Conservation (phyloP, 169 alveolate species). For the Plasmodium vinckei region DNA sequence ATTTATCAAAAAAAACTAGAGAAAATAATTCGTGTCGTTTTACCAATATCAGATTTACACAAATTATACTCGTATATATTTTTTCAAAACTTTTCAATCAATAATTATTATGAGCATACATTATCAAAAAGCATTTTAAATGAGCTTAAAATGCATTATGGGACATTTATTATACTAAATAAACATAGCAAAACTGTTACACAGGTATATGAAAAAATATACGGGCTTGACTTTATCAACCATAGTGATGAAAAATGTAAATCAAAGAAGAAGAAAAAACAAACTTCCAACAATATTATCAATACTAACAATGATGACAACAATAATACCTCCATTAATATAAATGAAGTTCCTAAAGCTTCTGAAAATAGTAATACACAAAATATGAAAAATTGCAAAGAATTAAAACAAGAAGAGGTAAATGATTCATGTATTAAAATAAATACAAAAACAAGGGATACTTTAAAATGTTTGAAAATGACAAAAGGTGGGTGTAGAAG, state of each 20-base stretch:
- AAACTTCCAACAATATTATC: neutral
- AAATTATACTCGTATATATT: slow-evolving; percentile 56
- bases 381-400: neutral
- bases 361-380: neutral
- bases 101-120: slow-evolving; percentile 37
- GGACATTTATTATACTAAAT: slow-evolving; percentile 35
- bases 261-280: neutral
- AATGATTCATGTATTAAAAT: neutral
- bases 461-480: neutral
- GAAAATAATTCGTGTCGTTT: slow-evolving; percentile 49
- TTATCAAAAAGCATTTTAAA: slow-evolving; percentile 14
- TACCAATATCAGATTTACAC: slow-evolving; percentile 65
- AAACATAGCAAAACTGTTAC: slow-evolving; percentile 15
- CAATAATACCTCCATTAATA: neutral
- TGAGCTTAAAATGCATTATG: slow-evolving; percentile 11
- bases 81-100: slow-evolving; percentile 52
- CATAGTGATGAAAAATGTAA: neutral
- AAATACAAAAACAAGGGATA: neutral
- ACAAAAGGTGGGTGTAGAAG: neutral
- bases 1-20: slow-evolving; percentile 50
- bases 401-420: neutral
- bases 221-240: slow-evolving; percentile 18
- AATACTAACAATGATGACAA: neutral
- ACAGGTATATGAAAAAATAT: slow-evolving; percentile 10
- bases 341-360: neutral